Percentiles rank a stretch among this genome's conserved stretches.
Evolutionary conservation across 345 rosid species (phyloP).

Genomic region (Euphorbia tirucalli): DNA sequence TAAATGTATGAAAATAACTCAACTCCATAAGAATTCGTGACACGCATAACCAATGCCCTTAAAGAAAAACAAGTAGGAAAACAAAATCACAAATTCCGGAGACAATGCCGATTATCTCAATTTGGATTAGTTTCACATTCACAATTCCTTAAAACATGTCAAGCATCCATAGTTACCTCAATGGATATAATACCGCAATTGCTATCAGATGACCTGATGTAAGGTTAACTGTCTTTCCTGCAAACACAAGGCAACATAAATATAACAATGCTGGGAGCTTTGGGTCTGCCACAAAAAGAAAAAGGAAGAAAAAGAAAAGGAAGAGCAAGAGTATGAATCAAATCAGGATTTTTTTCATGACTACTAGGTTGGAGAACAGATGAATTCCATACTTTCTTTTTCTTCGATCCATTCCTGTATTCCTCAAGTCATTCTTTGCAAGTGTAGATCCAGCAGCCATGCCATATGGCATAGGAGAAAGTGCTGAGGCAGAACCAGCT

Average conservation of each 20-base stretch:
- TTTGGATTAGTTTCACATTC: background rate
- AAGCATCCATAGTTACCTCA: constrained; percentile 20
- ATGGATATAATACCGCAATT: constrained; percentile 1
- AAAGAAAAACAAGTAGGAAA: background rate
- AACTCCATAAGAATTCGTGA: no score
- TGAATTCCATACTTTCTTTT: constrained; percentile 61
- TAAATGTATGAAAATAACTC: no score
- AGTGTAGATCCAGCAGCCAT: constrained; percentile 53
- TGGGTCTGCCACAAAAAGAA: constrained; percentile 2
- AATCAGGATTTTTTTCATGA: background rate
- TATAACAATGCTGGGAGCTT: constrained; percentile 13
- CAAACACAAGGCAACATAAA: constrained; percentile 3
- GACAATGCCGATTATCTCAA: background rate
- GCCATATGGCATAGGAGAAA: constrained; percentile 84
- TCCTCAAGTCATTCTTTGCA: constrained; percentile 67
- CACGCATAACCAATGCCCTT: no score
- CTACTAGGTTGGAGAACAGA: background rate
- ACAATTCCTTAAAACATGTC: background rate
- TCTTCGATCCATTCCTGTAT: constrained; percentile 64
- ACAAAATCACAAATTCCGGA: background rate
- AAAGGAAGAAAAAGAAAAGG: background rate
- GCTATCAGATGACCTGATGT: constrained; percentile 5
- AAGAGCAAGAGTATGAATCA: background rate
- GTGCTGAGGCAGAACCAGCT: constrained; percentile 57
- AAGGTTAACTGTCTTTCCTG: constrained; percentile 51